Evolutionary conservation across 2,329 filamentous ascomycete genomes (phyloP).

Genomic region (Pseudocercospora eumusae): DNA sequence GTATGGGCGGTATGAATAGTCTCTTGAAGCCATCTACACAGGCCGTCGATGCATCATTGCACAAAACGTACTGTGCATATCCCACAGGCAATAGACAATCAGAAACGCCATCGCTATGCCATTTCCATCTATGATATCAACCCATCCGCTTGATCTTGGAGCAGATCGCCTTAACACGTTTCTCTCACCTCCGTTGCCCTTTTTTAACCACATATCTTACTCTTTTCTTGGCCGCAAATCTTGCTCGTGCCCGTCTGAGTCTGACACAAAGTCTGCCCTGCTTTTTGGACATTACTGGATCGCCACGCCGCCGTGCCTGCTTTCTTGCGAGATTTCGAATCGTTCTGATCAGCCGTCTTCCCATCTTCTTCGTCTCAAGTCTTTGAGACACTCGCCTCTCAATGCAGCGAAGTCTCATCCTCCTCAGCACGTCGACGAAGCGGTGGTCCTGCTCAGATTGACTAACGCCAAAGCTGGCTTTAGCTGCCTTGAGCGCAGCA

Average conservation of each 20-base stretch:
- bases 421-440: background rate
- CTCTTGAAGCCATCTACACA: background rate
- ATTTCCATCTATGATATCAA: background rate
- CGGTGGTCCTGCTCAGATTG: background rate
- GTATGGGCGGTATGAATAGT: background rate
- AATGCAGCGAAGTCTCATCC: background rate
- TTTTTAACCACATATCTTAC: background rate
- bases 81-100: background rate
- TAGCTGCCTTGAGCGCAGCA: conserved; percentile 11
- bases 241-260: background rate
- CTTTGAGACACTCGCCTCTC: conserved; percentile 5
- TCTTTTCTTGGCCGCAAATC: no score
- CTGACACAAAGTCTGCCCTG: background rate
- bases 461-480: background rate
- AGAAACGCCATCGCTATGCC: conserved; percentile 1
- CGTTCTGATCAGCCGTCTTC: conserved; percentile 4
- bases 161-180: no score
- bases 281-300: background rate
- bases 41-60: background rate
- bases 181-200: background rate
- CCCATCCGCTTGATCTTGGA: background rate
- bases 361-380: conserved; percentile 5
- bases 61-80: background rate
- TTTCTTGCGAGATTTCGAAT: background rate
- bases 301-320: background rate